Base-by-base conservation (phyloP, 495 filamentous ascomycete genomes). In the Penicillium malachiteum region DNA sequence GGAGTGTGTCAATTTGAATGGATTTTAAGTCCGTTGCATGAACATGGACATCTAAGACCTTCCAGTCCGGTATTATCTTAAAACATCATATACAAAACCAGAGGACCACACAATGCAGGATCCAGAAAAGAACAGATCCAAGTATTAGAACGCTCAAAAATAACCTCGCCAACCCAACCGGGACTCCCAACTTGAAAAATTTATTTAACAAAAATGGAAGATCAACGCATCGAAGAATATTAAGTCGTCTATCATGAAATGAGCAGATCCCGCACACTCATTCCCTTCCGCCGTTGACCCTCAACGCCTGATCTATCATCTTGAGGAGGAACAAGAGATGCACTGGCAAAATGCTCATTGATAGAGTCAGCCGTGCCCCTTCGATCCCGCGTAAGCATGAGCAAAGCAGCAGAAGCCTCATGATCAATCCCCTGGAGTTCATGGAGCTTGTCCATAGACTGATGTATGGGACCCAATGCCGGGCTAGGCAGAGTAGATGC, bases 261-360 rank as follows among this genome's bases (percentile, higher is more conserved):
- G 42, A 95, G 75, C 51, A 94, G 70, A 71, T 95, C 90, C 52
- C 79, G 84, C 1, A 93, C 90, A 66, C 90, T 92, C 84, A 93
- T 90, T 0, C 87, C 85, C 58, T 68, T 67, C 48, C 66, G 68
- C 44, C 66, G 52, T 21, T 67, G 65, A 0, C 53, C 18, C 26
- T 71, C 64, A 12, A 55, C 30, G 7, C 48, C 55, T 50, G 16
- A 14, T 8, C 14, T 38, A 11, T 57, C 51, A 26, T 7, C 57
- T 58, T 0, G 44, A 42, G 2, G 60, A 14, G 6, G 41, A 26
- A 4, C 59, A 31, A 1, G 68, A 31, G 10, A 63, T 64, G 17
- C 57, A 12, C 48, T 40, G 1, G 62, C 26, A 39, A 62, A 68
- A 11, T 64, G 56, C 38, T 66, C 71, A 42, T 50, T 65, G 14